phyloP scores from a whole-genome alignment of 306 rosid genomes.

The Canavalia ensiformis region DNA sequence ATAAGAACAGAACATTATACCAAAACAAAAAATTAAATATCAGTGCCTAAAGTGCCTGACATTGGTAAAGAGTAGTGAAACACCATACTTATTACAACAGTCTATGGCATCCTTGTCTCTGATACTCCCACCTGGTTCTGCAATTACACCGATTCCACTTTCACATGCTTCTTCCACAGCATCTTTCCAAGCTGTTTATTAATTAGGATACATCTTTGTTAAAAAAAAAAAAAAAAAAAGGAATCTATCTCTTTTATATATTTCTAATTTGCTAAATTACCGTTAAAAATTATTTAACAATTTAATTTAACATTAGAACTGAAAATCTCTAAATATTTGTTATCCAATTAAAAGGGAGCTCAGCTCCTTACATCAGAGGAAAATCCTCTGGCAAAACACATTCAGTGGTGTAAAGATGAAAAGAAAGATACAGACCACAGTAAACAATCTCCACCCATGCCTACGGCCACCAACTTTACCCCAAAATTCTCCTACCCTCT shows the following conservation, averaged over 20 bases:
- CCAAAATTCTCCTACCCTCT: background rate
- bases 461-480: background rate
- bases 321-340: background rate
- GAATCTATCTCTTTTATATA: conserved; percentile 9
- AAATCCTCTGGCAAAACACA: background rate
- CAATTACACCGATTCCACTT: conserved; percentile 73
- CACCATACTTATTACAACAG: conserved; percentile 89
- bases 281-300: background rate
- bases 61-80: conserved; percentile 82
- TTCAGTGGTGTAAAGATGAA: background rate
- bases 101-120: conserved; percentile 88
- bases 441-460: background rate
- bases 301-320: background rate
- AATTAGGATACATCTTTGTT: conserved; percentile 26
- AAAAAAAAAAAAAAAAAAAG: background rate
- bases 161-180: conserved; percentile 97
- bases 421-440: background rate
- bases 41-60: conserved; percentile 94
- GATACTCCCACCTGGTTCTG: conserved; percentile 92
- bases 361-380: background rate
- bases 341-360: background rate
- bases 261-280: background rate
- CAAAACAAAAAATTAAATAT: conserved; percentile 4
- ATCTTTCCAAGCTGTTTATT: conserved; percentile 90
- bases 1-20: conserved; percentile 1